These are phyloP conservation scores for Mycocentrospora acerina DNA, from an alignment of 2,329 filamentous ascomycete genomes.

Conservation along the genomic window DNA sequence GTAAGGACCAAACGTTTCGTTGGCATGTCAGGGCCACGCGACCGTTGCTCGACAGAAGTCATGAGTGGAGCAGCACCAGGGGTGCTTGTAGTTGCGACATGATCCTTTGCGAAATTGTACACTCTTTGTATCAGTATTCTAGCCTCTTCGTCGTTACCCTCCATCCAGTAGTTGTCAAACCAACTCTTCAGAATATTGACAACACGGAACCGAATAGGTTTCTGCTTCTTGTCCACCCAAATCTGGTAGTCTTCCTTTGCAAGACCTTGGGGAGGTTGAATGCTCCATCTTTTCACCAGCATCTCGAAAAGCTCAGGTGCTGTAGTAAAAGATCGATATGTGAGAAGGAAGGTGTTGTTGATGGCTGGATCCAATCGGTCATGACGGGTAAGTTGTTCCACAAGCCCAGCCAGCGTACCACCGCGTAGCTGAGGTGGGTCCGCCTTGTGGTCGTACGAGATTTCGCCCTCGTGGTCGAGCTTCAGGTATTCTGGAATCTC, in stretches of 20 bases:
- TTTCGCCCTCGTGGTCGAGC: slow-evolving; percentile 84
- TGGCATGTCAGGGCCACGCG: slow-evolving; percentile 83
- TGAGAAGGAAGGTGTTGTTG: slow-evolving; percentile 96
- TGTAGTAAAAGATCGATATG: slow-evolving; percentile 91
- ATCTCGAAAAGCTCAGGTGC: slow-evolving; percentile 91
- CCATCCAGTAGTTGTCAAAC: slow-evolving; percentile 99
- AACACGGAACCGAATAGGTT: slow-evolving; percentile 90
- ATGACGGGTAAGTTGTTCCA: slow-evolving; percentile 93
- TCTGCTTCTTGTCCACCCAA: slow-evolving; percentile 94
- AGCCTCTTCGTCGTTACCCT: slow-evolving; percentile 80
- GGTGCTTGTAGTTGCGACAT: slow-evolving; percentile 89
- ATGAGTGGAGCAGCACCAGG: slow-evolving; percentile 83
- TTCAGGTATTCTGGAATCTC: slow-evolving; percentile 82
- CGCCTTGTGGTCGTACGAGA: slow-evolving; percentile 85
- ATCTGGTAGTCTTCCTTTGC: slow-evolving; percentile 73
- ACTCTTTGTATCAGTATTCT: slow-evolving; percentile 85
- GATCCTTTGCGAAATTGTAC: slow-evolving; percentile 86
- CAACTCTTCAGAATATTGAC: slow-evolving; percentile 98
- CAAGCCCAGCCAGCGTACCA: slow-evolving; percentile 82
- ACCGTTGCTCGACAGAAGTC: slow-evolving; percentile 82
- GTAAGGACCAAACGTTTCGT: slow-evolving; percentile 86
- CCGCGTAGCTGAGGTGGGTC: slow-evolving; percentile 77
- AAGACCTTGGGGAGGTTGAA: slow-evolving; percentile 85
- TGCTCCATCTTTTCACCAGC: slow-evolving; percentile 85
- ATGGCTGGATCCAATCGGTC: slow-evolving; percentile 94